Evolutionary conservation across 2,329 filamentous ascomycete species (phyloP), one percentile per base, ranked within the genome.

Genomic region (Torrubiellomyces zombiae): DNA sequence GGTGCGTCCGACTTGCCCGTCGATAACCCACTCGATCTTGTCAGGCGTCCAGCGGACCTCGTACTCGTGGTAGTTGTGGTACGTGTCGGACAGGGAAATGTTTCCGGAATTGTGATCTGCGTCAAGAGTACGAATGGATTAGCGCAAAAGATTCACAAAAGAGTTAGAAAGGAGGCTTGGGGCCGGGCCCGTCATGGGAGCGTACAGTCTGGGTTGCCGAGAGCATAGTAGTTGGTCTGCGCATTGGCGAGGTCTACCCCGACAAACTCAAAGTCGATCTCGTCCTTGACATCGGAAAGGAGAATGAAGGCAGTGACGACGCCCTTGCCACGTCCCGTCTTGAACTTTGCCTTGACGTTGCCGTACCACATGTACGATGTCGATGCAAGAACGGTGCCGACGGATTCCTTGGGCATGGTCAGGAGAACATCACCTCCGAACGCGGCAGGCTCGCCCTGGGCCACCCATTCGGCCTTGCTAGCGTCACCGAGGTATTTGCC

Each of bases 301-400:
- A 95, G 61, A 48, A 98, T 98, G 48, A 98, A 98, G 16, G 83
- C 86, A 2, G 83, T 91, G n/a, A 98, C 78, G 13, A 98, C 89
- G 62, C 89, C 89, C 22, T 62, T 56, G 29, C 83, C 85, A 42
- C 79, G 74, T 35, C 75, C 77, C 0, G 83, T 86, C 62, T 82
- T 89, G 50, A 95, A 60, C 28, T 60, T 78, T 27, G 81, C 82
- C 49, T 76, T 78, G 42, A 93, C 75, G 51, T 79, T 93, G 45
- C 89, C 89, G 51, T 95, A 98, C 89, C 89, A 95, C 54, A 98
- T 75, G 55, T 94, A 95, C 37, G 71, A 63, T 29, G 82, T 86
- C 6, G 68, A 63, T 35, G 83, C 78, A 28, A 98, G 56, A 22
- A 98, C 69, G 7, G 89, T 94, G 28, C 89, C 89, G 20, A 81